A percentile compares a stretch with the other conserved stretches of the same genome.
Conservation (phyloP, 1,139 yeast species). For the Schizosaccharomyces versatilis region DNA sequence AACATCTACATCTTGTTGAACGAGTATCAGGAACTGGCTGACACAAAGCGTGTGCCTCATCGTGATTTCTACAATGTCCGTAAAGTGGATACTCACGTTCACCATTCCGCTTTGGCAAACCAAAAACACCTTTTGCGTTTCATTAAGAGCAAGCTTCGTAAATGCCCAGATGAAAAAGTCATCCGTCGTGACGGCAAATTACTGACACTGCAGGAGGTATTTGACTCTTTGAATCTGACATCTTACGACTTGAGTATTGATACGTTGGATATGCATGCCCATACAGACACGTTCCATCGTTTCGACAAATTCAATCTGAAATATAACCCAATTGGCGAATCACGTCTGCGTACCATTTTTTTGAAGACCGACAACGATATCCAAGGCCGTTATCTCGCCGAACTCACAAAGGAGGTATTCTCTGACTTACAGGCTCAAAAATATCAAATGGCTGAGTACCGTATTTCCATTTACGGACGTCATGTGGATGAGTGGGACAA, state of each 20-base stretch:
- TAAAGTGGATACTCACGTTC: slow-evolving; percentile 97
- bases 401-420: slow-evolving; percentile 69
- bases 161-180: slow-evolving; percentile 60
- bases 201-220: slow-evolving; percentile 69
- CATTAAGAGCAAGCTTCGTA: slow-evolving; percentile 71
- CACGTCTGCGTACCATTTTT: slow-evolving; percentile 84
- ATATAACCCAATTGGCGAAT: slow-evolving; percentile 95
- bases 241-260: slow-evolving; percentile 92
- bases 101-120: slow-evolving; percentile 97
- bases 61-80: slow-evolving; percentile 94
- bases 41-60: slow-evolving; percentile 67
- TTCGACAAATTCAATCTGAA: slow-evolving; percentile 93
- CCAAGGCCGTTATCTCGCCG: slow-evolving; percentile 74
- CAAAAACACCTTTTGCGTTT: slow-evolving; percentile 87
- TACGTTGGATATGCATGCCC: slow-evolving; percentile 94
- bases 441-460: slow-evolving; percentile 89
- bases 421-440: slow-evolving; percentile 80
- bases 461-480: slow-evolving; percentile 87
- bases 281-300: slow-evolving; percentile 89
- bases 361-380: slow-evolving; percentile 86
- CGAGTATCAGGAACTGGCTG: slow-evolving; percentile 81
- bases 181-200: slow-evolving; percentile 82
- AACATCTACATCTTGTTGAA: slow-evolving; percentile 66
- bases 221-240: slow-evolving; percentile 67
- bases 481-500: slow-evolving; percentile 84